Conservation (phyloP, 139 green algal species). For the Tetradesmus lagerheimii region DNA sequence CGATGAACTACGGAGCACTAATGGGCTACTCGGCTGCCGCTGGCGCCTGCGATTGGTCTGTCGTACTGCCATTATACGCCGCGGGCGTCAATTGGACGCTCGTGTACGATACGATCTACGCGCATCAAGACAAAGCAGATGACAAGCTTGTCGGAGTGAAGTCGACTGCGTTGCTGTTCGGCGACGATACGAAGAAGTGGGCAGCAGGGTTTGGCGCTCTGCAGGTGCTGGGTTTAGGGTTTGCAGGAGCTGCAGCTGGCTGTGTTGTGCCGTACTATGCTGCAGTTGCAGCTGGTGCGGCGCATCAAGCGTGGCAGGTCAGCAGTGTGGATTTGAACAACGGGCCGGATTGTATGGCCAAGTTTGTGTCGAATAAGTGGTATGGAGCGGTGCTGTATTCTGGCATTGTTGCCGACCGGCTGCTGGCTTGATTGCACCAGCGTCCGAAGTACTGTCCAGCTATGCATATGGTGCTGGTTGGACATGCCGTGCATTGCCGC, state of each 20-base stretch:
- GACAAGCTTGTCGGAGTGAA: conserved; percentile 89
- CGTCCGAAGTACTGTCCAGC: no score
- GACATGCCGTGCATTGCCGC: no score
- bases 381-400: conserved; percentile 83
- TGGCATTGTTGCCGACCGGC: conserved; percentile 72
- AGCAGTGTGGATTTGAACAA: conserved; percentile 76
- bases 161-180: conserved; percentile 93
- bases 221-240: conserved; percentile 28
- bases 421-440: not conserved
- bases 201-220: conserved; percentile 68
- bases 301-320: conserved; percentile 87
- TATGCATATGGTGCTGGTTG: no score
- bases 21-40: conserved; percentile 91
- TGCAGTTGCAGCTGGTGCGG: conserved; percentile 61
- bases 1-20: conserved; percentile 98
- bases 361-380: conserved; percentile 95
- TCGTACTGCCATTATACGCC: conserved; percentile 91
- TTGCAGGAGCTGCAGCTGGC: conserved; percentile 50
- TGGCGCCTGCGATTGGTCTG: conserved; percentile 77
- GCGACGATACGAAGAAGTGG: conserved; percentile 66
- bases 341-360: conserved; percentile 82
- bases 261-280: conserved; percentile 50
- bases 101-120: conserved; percentile 99
- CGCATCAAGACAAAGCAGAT: conserved; percentile 97
- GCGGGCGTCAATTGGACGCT: conserved; percentile 92